Base-by-base conservation (phyloP, 345 rosid species). In the Dimocarpus longan region DNA sequence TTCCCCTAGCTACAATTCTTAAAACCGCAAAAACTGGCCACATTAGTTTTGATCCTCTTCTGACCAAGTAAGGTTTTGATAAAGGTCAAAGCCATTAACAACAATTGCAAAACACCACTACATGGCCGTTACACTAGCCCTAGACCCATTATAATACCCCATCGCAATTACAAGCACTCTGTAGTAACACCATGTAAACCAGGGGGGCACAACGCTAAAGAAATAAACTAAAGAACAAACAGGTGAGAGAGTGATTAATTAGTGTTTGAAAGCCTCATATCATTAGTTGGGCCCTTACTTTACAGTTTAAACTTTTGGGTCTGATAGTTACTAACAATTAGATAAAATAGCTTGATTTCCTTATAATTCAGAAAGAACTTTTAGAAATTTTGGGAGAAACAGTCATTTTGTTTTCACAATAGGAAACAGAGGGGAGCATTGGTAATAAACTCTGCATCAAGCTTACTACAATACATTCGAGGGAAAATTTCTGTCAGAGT, bases 1-100 rank as follows among this genome's bases (percentile, higher is more conserved):
- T 37, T 9, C 66, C 50, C 75, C 42, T n/a, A 5, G 52, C 28
- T 21, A 60, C 37, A 32, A 16, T 73, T 42, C 67, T 59, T 21
- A 10, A 10, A 12, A 73, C 54, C 67, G 56, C 12, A 39, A 10
- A 73, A 73, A 28, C 5, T n/a, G 21, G 6, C 13, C 15, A 18
- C 11, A n/a, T 13, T 18, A 22, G 52, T 40, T 71, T 50, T 71
- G 56, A 12, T 22, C 22, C 54, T 37, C 66, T 39, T 59, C 67
- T 12, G 68, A 73, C 32, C 13, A 71, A 54, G 48, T 39, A 57
- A 42, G 60, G 12, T 11, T 73, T 59, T 73, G 67, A 59, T 12
- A n/a, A n/a, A 57, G 3, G 76, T 39, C 52, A 73, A 59, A 21
- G 18, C 66, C 46, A 12, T 57, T 56, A 39, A 40, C 19, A 62